phyloP scores from a whole-genome alignment of 2,329 filamentous ascomycete genomes.

The Xylariomycetidae sp. region DNA sequence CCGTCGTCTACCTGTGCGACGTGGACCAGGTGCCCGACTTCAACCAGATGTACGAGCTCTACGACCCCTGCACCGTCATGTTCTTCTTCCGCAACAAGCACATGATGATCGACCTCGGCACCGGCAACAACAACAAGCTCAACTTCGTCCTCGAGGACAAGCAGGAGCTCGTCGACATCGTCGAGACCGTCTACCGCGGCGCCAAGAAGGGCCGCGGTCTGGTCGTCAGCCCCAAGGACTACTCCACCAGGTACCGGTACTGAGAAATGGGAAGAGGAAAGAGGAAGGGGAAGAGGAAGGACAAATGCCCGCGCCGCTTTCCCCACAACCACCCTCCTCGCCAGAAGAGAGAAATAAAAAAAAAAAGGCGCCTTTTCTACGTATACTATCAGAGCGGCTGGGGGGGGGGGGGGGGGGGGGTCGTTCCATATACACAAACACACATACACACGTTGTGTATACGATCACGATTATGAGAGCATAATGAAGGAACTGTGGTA shows the following conservation, averaged over 20 bases:
- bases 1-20: slow-evolving; percentile 90
- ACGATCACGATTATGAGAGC: too few species aligned
- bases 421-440: too few species aligned
- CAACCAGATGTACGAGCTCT: slow-evolving; percentile 92
- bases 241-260: slow-evolving; percentile 28
- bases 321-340: too few species aligned
- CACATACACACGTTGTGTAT: too few species aligned
- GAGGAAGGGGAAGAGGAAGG: too few species aligned
- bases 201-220: slow-evolving; percentile 97
- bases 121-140: slow-evolving; percentile 97
- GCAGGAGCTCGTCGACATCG: slow-evolving; percentile 96
- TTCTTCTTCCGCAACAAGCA: slow-evolving; percentile 98
- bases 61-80: slow-evolving; percentile 93
- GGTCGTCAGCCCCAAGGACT: slow-evolving; percentile 90
- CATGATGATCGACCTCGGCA: slow-evolving; percentile 98
- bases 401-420: too few species aligned
- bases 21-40: slow-evolving; percentile 88
- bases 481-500: neutral
- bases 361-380: too few species aligned
- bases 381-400: too few species aligned
- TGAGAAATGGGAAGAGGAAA: slow-evolving; percentile 10
- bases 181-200: slow-evolving; percentile 97
- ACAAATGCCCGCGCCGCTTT: too few species aligned
- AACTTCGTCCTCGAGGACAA: slow-evolving; percentile 98
- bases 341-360: too few species aligned